Evolutionary conservation across 768 basidiomycete genomes (phyloP), one percentile per base, ranked within the genome.

Genomic region (Phallus indusiatus): DNA sequence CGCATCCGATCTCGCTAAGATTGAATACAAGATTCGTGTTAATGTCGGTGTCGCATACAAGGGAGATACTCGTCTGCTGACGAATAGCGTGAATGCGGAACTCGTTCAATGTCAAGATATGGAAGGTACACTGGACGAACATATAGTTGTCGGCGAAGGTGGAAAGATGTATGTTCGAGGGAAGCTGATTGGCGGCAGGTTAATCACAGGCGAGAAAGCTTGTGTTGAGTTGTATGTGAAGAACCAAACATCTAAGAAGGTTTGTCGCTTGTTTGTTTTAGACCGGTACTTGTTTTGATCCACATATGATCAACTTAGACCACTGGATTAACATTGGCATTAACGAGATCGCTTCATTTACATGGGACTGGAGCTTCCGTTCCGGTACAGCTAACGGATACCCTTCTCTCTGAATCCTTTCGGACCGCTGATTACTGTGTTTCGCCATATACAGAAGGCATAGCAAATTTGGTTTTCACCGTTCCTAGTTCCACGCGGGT

Each of bases 191-290:
- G 85, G 82, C 35, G 82, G 79, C 8, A 70, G 85, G 14, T 66
- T 85, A 17, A 75, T 89, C 8, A 80, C 85, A 33, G 90, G 90
- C 9, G 81, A 83, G 65, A 81, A 79, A 61, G 84, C 79, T 17
- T 86, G 84, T 66, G 75, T 92, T 47, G 85, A 90, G 65, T 70
- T 93, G 55, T 82, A 85, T 62, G 84, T 92, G 52, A 90, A 84
- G 75, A 93, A 93, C 65, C 85, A 90, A 67, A 87, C 89, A 1
- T 72, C 74, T 54, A 88, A 86, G 73, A 90, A 86, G 84, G 90
- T 88, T 51, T 60, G 70, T 65, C 21, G 28, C 7, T 28, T 28
- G 28, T 28, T 28, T 28, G 7, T 28, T 28, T 2, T 3, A 7
- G 28, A 28, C 7, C 7, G 28, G 28, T 28, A 7, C 2, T 7